phyloP scores from a whole-genome alignment of 2,329 filamentous ascomycete species.

The Colletotrichum melonis region DNA sequence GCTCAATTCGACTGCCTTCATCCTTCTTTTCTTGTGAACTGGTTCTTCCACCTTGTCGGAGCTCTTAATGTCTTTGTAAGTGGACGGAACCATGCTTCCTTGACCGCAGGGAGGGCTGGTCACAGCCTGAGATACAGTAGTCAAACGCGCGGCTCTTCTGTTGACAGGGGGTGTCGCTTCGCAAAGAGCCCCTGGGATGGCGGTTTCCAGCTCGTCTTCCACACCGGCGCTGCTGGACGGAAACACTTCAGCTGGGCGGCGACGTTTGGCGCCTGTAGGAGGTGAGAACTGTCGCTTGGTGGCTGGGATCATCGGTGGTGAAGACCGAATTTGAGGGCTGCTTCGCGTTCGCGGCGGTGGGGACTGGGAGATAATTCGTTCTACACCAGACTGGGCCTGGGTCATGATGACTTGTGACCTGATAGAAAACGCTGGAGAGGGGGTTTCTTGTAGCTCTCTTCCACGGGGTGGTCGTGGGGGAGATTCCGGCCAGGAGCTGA shows the following conservation, averaged over 20 bases:
- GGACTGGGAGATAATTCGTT: slow-evolving; percentile 26
- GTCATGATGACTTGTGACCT: slow-evolving; percentile 22
- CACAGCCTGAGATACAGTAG: slow-evolving; percentile 6
- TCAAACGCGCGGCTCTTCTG: slow-evolving; percentile 10
- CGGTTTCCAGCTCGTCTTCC: slow-evolving; percentile 52
- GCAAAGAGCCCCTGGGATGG: slow-evolving; percentile 45
- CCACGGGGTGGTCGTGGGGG: slow-evolving; percentile 22
- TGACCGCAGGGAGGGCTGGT: slow-evolving; percentile 41
- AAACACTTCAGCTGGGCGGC: slow-evolving; percentile 12
- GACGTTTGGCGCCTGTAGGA: slow-evolving; percentile 15
- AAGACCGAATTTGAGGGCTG: slow-evolving; percentile 17
- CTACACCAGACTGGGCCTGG: neutral
- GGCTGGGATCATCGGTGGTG: slow-evolving; percentile 10
- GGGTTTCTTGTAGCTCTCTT: neutral
- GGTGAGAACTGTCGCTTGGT: neutral
- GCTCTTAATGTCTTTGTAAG: slow-evolving; percentile 20
- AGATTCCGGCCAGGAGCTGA: slow-evolving; percentile 40
- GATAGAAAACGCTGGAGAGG: slow-evolving; percentile 21
- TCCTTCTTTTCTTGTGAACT: slow-evolving; percentile 35
- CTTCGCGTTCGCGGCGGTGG: slow-evolving; percentile 16
- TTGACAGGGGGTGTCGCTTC: slow-evolving; percentile 33
- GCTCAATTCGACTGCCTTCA: slow-evolving; percentile 41
- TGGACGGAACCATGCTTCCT: slow-evolving; percentile 35
- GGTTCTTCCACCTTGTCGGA: slow-evolving; percentile 5
- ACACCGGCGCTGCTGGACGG: slow-evolving; percentile 38